Conservation (phyloP, 495 filamentous ascomycete species). For the Xylaria palmicola region DNA sequence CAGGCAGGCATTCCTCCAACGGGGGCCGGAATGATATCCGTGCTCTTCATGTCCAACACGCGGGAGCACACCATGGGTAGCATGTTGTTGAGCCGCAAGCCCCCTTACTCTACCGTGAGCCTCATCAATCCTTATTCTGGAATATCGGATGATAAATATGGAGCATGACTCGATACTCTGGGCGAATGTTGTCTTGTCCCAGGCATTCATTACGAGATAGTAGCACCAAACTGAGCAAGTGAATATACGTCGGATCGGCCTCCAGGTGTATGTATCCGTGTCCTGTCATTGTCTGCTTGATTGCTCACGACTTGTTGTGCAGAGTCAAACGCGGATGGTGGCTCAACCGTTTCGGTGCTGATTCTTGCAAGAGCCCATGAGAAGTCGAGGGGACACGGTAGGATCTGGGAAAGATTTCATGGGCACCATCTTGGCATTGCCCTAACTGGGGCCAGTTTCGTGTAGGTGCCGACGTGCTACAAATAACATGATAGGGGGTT, state of each 20-base stretch:
- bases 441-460: conserved; percentile 3
- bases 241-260: neutral
- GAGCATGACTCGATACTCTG: neutral
- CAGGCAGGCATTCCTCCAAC: neutral
- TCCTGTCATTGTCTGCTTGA: neutral
- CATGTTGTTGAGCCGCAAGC: conserved; percentile 14
- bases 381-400: neutral
- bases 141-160: conserved; percentile 6
- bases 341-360: neutral
- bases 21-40: conserved; percentile 7
- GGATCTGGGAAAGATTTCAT: neutral
- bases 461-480: conserved; percentile 10
- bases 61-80: neutral
- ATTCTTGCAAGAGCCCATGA: neutral
- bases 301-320: neutral
- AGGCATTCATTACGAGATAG: neutral
- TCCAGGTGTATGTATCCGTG: neutral
- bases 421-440: neutral
- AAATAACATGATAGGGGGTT: conserved; percentile 5
- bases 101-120: conserved; percentile 2
- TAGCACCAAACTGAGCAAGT: neutral
- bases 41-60: conserved; percentile 12
- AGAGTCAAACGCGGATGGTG: neutral
- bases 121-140: neutral
- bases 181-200: neutral